These are phyloP conservation scores for Dothiorella sarmentorum DNA, from an alignment of 2,329 filamentous ascomycete species.

Conservation along the genomic window DNA sequence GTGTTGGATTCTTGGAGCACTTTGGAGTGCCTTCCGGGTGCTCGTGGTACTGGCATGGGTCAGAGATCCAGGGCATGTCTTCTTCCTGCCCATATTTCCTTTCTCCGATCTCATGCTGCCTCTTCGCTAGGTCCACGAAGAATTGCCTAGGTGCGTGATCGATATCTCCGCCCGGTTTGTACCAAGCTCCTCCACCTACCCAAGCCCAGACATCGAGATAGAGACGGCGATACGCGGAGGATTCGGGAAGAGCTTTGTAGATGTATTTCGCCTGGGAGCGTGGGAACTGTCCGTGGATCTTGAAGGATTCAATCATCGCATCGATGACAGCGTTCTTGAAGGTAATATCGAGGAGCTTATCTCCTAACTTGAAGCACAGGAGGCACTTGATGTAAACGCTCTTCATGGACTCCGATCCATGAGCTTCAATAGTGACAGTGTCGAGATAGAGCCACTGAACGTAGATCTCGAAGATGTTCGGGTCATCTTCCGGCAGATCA, in stretches of 20 bases:
- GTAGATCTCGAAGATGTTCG: conserved; percentile 15
- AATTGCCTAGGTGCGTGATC: not conserved
- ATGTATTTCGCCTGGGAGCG: not conserved
- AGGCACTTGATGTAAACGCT: too few relatives aligned
- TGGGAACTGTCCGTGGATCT: not conserved
- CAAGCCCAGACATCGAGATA: not conserved
- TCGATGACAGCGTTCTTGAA: conserved; percentile 22
- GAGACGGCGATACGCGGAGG: not conserved
- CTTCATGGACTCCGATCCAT: too few relatives aligned
- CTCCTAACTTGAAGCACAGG: conserved; percentile 21
- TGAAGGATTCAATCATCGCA: conserved; percentile 13
- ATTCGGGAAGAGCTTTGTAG: not conserved
- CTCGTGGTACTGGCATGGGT: not conserved
- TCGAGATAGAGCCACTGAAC: conserved; percentile 11
- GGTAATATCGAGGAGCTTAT: conserved; percentile 17
- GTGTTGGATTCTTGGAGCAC: not conserved
- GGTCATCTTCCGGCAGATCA: conserved; percentile 8
- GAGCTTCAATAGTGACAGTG: not conserved
- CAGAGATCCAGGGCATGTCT: not conserved
- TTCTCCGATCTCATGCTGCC: not conserved
- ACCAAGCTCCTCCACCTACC: too few relatives aligned
- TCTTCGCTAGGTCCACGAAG: not conserved
- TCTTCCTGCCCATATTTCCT: not conserved
- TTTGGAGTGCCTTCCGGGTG: not conserved
- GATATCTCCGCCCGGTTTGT: too few relatives aligned